These are phyloP conservation scores for Fraxinus greggii DNA, from an alignment of 305 asterid species.

Conservation along the genomic window DNA sequence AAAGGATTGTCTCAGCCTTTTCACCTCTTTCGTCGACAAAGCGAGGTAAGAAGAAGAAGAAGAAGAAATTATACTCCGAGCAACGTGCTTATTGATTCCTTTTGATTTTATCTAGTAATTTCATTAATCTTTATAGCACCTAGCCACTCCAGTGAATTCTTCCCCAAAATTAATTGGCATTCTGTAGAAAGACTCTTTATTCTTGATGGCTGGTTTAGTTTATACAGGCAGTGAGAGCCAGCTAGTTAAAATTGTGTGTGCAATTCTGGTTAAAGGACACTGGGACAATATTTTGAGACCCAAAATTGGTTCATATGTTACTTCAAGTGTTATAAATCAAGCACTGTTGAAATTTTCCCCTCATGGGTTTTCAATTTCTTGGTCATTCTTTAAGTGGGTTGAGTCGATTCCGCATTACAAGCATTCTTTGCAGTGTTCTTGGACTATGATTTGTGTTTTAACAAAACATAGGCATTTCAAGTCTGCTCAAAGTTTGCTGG, in stretches of 20 bases:
- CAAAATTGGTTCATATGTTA: conserved; percentile 53
- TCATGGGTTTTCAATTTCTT: conserved; percentile 40
- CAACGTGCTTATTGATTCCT: neutral
- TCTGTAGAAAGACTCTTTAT: conserved; percentile 1
- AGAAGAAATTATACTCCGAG: neutral
- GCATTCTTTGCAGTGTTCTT: conserved; percentile 67
- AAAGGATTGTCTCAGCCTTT: neutral
- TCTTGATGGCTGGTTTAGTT: conserved; percentile 44
- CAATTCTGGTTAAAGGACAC: conserved; percentile 62
- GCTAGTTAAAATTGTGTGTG: conserved; percentile 47
- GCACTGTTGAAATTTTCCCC: conserved; percentile 48
- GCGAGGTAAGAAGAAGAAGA: neutral
- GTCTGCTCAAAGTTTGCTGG: conserved; percentile 64
- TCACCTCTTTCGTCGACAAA: neutral
- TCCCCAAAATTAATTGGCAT: neutral
- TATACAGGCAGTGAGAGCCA: conserved; percentile 37
- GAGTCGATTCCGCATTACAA: conserved; percentile 64
- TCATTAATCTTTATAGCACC: neutral
- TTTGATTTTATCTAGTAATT: neutral
- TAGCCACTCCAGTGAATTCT: neutral
- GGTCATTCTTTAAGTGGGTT: conserved; percentile 82
- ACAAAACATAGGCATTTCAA: conserved; percentile 61
- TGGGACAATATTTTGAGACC: conserved; percentile 69
- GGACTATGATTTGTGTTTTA: conserved; percentile 79
- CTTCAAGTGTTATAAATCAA: conserved; percentile 58